These are phyloP conservation scores for Amylocarpus encephaloides DNA, from an alignment of 2,329 filamentous ascomycete species.

Conservation along the genomic window DNA sequence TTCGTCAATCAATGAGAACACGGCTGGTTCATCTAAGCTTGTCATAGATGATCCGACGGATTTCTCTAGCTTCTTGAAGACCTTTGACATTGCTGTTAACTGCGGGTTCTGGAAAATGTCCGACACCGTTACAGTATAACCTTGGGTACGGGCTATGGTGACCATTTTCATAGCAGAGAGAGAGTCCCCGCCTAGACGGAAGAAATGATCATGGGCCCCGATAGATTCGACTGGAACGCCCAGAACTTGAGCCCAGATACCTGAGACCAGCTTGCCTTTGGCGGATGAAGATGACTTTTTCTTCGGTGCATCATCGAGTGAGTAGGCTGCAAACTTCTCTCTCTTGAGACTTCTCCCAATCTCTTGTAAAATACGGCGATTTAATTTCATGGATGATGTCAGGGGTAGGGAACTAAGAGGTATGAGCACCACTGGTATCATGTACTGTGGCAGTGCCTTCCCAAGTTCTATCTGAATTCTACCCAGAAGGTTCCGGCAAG, in stretches of 20 bases:
- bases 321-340: background rate
- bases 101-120: constrained; percentile 38
- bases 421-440: constrained; percentile 29
- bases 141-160: constrained; percentile 8
- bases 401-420: constrained; percentile 25
- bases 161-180: constrained; percentile 1
- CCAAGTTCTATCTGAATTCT: constrained; percentile 11
- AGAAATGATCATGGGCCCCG: constrained; percentile 33
- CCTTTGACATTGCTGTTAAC: constrained; percentile 36
- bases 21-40: background rate
- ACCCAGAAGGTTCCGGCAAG: background rate
- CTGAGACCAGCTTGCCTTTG: constrained; percentile 7
- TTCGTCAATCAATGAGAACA: background rate
- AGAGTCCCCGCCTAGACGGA: constrained; percentile 29
- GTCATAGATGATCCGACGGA: constrained; percentile 8
- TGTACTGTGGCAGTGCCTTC: constrained; percentile 31
- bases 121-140: constrained; percentile 34
- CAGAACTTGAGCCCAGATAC: constrained; percentile 9
- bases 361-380: constrained; percentile 31
- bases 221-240: constrained; percentile 12
- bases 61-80: constrained; percentile 14
- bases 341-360: constrained; percentile 2
- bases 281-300: background rate
- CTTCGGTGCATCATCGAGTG: background rate
- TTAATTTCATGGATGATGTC: constrained; percentile 28